A percentile compares a stretch with the other conserved stretches of the same genome.
phyloP scores from a whole-genome alignment of 305 asterid species.

The Salvia sclarea region DNA sequence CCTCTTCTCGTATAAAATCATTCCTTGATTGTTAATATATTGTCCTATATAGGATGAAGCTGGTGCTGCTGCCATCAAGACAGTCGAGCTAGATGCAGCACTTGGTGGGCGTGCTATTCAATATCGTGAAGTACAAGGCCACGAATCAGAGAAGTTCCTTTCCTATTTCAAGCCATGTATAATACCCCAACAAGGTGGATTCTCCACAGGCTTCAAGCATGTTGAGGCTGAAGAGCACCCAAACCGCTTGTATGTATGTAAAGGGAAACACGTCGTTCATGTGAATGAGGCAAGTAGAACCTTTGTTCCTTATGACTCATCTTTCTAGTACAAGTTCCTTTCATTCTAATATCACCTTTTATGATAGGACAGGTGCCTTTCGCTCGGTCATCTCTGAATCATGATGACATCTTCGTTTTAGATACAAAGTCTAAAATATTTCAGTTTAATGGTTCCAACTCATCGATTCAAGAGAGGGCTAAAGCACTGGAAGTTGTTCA shows the following conservation, averaged over 20 bases:
- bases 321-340: conserved; percentile 11
- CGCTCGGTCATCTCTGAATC: conserved; percentile 90
- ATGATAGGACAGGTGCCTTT: conserved; percentile 68
- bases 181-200: conserved; percentile 94
- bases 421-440: conserved; percentile 86
- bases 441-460: conserved; percentile 95
- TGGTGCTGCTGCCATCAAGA: conserved; percentile 89
- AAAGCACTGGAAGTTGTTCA: conserved; percentile 99
- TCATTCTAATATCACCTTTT: conserved; percentile 22
- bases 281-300: conserved; percentile 81
- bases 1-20: background rate
- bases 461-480: conserved; percentile 98
- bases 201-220: conserved; percentile 90
- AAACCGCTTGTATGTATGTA: conserved; percentile 75
- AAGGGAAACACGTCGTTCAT: conserved; percentile 94
- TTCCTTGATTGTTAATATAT: conserved; percentile 17
- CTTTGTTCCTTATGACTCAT: conserved; percentile 18
- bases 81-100: conserved; percentile 88
- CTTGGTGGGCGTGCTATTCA: conserved; percentile 98
- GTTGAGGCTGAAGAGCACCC: conserved; percentile 76
- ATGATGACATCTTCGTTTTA: conserved; percentile 88
- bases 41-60: conserved; percentile 82
- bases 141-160: conserved; percentile 92
- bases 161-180: conserved; percentile 99
- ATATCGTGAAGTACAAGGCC: conserved; percentile 97